phyloP scores from a whole-genome alignment of 1,284 basidiomycete genomes.

The Papiliotrema laurentii region DNA sequence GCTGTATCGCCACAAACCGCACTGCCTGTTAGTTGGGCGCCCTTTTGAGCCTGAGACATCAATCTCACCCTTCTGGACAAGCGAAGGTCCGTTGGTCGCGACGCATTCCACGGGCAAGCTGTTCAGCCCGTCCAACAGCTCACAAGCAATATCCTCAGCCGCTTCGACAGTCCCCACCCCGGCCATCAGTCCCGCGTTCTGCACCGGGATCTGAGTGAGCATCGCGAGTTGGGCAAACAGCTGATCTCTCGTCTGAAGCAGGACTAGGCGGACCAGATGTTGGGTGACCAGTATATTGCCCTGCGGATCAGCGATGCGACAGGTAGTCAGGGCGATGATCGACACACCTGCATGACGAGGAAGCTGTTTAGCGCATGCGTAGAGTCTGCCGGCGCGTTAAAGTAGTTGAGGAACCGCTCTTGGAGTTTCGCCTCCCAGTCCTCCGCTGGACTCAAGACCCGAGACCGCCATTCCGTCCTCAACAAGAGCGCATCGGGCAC shows the following conservation, averaged over 20 bases:
- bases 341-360: slow-evolving; percentile 35
- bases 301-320: slow-evolving; percentile 5
- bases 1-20: slow-evolving; percentile 39
- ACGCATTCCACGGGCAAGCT: slow-evolving; percentile 37
- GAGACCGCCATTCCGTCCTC: slow-evolving; percentile 26
- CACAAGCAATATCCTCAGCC: slow-evolving; percentile 38
- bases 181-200: slow-evolving; percentile 20
- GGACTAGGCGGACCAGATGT: slow-evolving; percentile 36
- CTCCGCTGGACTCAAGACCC: slow-evolving; percentile 24
- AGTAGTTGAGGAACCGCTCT: slow-evolving; percentile 31
- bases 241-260: slow-evolving; percentile 33
- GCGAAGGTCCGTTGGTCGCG: slow-evolving; percentile 39
- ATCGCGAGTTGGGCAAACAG: slow-evolving; percentile 28
- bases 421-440: slow-evolving; percentile 39
- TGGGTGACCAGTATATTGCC: slow-evolving; percentile 44
- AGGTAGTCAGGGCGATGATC: neutral
- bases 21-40: slow-evolving; percentile 14
- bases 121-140: slow-evolving; percentile 39
- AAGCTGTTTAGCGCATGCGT: slow-evolving; percentile 30
- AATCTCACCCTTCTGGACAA: slow-evolving; percentile 38
- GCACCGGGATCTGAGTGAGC: slow-evolving; percentile 32
- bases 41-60: neutral
- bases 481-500: slow-evolving; percentile 25
- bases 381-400: slow-evolving; percentile 17
- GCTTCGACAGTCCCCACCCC: slow-evolving; percentile 24